Percentiles rank a stretch among this genome's conserved stretches.
Evolutionary conservation across 2,329 filamentous ascomycete species (phyloP).

Genomic region (Aspergillus niger): DNA sequence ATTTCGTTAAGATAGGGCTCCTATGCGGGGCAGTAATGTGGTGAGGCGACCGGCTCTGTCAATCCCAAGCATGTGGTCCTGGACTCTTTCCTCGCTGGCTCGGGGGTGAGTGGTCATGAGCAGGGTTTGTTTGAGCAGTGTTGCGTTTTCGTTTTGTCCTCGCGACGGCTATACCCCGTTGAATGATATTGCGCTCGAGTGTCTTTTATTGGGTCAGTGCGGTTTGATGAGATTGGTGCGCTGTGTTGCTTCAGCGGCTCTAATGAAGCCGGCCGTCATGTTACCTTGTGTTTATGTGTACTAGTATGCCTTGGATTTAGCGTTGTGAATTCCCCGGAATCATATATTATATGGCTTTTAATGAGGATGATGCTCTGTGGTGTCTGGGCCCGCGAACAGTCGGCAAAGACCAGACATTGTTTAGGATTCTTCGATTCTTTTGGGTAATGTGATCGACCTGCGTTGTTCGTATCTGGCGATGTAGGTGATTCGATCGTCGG

Average conservation of each 20-base stretch:
- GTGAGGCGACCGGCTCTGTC: conserved; percentile 10
- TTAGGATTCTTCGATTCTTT: background rate
- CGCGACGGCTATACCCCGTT: conserved; percentile 24
- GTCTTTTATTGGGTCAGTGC: conserved; percentile 1
- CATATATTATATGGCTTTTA: conserved; percentile 11
- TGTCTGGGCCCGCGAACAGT: background rate
- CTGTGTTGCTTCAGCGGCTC: conserved; percentile 6
- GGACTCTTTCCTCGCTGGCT: conserved; percentile 22
- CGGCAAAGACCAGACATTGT: background rate
- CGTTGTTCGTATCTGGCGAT: background rate
- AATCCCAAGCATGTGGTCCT: conserved; percentile 8
- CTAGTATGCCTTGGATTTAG: conserved; percentile 18
- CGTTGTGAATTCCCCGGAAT: conserved; percentile 9
- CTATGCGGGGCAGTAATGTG: conserved; percentile 13
- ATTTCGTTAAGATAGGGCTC: background rate
- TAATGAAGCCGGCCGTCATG: conserved; percentile 7
- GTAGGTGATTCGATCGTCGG: background rate
- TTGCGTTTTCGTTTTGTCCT: conserved; percentile 14
- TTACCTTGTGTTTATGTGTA: conserved; percentile 14
- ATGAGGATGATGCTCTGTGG: conserved; percentile 11
- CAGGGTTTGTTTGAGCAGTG: conserved; percentile 5
- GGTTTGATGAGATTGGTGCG: conserved; percentile 9
- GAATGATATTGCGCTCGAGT: conserved; percentile 17
- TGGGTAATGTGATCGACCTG: no score
- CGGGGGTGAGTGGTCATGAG: conserved; percentile 17